Evolutionary conservation across 257 asterid species (phyloP), one percentile per base, ranked within the genome.

Genomic region (Plantago elongata): DNA sequence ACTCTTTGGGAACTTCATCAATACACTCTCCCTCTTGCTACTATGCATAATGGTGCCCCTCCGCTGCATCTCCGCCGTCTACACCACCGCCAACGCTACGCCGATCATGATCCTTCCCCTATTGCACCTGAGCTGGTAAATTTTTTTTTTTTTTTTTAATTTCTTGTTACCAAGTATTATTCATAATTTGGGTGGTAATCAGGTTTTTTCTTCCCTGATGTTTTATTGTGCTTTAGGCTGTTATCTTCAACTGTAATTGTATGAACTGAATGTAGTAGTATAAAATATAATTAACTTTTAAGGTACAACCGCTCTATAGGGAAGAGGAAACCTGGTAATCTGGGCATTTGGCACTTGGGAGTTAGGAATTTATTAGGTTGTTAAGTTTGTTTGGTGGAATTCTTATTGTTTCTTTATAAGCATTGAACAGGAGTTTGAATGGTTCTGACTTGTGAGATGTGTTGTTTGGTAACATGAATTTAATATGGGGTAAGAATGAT

Each of bases 1-100:
- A 64, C 81, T 49, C 82, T 83, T 60, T 92, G 97, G 96, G 96
- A 89, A 43, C 84, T 86, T 62, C 72, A 83, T 69, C 87, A 81
- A 0, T 79, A 79, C 80, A 78, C 78, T 45, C 79, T 67, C 3
- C 84, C 85, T 1, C 78, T 83, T 55, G 69, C 70, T 18, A 17
- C 38, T 29, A 92, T 92, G 99, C 78, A 84, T 71, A 79, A 74
- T 68, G 84, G 79, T 69, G 71, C 47, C 51, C 77, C 76, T 43
- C 87, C 76, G 58, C 92, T 81, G 3, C 76, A 85, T 22, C 81
- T 79, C 58, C 90, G 90, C 76, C 92, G 90, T 76, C 82, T 72
- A 64, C 77, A 72, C 65, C 78, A 77, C 60, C 78, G 70, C 62
- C 79, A 76, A 62, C 77, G 69, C 17, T 37, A 40, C 37, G 3